These are phyloP conservation scores for Poa annua DNA, from an alignment of 176 grass and related monocot species.

Conservation along the genomic window DNA sequence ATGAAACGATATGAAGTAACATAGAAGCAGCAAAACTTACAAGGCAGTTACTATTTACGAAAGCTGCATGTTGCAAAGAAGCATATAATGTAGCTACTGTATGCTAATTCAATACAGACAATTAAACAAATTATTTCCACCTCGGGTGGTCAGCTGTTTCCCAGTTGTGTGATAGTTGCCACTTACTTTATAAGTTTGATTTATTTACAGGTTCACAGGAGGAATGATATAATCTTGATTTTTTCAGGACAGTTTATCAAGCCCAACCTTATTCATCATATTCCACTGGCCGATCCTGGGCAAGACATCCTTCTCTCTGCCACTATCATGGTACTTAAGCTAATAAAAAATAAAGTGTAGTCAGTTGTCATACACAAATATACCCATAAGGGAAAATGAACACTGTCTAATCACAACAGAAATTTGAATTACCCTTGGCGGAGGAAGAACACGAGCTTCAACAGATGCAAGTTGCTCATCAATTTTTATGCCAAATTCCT, in stretches of 20 bases:
- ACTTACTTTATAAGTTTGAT: not conserved
- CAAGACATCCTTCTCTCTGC: conserved; percentile 87
- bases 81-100: not conserved
- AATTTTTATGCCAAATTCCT: conserved; percentile 94
- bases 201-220: not conserved
- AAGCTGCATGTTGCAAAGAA: not conserved
- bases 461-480: conserved; percentile 81
- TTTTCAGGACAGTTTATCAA: not conserved
- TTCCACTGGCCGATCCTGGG: conserved; percentile 96
- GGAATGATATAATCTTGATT: conserved; percentile 22
- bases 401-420: conserved; percentile 13
- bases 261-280: conserved; percentile 94
- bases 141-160: not conserved
- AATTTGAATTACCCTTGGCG: conserved; percentile 66
- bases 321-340: conserved; percentile 96
- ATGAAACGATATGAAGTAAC: no score
- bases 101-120: not conserved
- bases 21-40: not conserved
- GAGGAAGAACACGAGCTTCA: conserved; percentile 91
- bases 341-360: conserved; percentile 38
- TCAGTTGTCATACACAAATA: conserved; percentile 8
- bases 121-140: not conserved
- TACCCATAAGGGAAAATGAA: conserved; percentile 21
- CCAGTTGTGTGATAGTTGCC: not conserved
- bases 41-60: not conserved